Conservation (phyloP, 2,329 filamentous ascomycete genomes). For the Talaromyces sp. region DNA sequence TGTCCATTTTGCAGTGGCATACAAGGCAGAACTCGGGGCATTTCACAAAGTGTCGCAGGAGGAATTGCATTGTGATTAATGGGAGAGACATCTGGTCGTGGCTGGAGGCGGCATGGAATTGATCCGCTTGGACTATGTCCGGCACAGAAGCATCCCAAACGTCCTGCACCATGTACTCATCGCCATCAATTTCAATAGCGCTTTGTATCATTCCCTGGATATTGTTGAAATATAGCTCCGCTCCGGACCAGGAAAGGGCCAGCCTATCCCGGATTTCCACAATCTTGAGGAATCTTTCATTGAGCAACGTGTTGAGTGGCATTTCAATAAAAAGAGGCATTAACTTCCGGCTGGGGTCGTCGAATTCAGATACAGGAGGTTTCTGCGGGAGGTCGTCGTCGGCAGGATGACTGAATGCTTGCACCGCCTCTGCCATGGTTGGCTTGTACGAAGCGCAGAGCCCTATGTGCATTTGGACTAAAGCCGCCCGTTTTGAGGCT, state of each 20-base stretch:
- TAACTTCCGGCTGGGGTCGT: conserved; percentile 30
- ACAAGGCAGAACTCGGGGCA: conserved; percentile 85
- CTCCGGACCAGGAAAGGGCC: conserved; percentile 61
- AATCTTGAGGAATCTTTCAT: conserved; percentile 58
- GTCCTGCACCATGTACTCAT: conserved; percentile 17
- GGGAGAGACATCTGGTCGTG: conserved; percentile 47
- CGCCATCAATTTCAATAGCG: neutral
- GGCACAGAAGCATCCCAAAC: conserved; percentile 26
- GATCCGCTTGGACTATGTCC: conserved; percentile 45
- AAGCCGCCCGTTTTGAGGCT: conserved; percentile 26
- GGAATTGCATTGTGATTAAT: conserved; percentile 65
- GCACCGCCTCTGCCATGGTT: conserved; percentile 48
- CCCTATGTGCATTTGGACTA: conserved; percentile 61
- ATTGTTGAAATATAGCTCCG: conserved; percentile 54
- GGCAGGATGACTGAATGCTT: conserved; percentile 39
- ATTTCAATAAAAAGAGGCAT: conserved; percentile 63
- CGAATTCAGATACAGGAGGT: neutral
- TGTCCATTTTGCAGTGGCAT: conserved; percentile 65
- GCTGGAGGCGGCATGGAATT: conserved; percentile 32
- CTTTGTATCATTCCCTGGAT: conserved; percentile 31
- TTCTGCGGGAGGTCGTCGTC: neutral
- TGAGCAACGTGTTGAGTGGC: conserved; percentile 64
- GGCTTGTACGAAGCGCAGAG: conserved; percentile 71
- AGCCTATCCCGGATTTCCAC: conserved; percentile 53
- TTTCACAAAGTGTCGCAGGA: conserved; percentile 67